Conservation (phyloP, 768 basidiomycete species). For the Naganishia vaughanmartiniae region DNA sequence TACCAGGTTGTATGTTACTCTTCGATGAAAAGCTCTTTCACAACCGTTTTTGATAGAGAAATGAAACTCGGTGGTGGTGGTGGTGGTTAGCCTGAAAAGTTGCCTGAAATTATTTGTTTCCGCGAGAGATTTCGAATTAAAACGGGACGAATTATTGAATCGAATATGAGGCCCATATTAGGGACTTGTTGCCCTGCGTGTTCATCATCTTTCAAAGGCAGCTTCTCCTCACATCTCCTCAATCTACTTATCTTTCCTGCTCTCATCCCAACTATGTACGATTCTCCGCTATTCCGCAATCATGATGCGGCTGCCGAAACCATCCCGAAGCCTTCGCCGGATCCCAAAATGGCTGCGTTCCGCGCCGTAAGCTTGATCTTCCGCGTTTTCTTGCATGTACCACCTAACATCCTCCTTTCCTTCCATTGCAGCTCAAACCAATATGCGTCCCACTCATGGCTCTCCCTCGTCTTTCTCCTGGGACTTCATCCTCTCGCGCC, state of each 20-base stretch:
- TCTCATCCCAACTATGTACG: background rate
- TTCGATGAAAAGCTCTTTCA: too few relatives aligned
- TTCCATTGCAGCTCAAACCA: constrained; percentile 58
- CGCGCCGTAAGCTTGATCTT: background rate
- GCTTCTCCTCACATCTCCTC: background rate
- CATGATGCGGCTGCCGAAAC: background rate
- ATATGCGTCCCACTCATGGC: constrained; percentile 78
- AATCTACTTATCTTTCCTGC: background rate
- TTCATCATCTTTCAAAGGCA: background rate
- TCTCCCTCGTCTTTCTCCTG: constrained; percentile 63
- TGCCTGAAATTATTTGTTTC: too few relatives aligned
- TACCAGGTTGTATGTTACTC: background rate
- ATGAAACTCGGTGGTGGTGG: too few relatives aligned
- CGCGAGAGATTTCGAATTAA: too few relatives aligned
- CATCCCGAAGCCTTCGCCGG: background rate
- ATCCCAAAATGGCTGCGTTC: background rate
- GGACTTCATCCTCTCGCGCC: constrained; percentile 56
- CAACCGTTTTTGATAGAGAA: too few relatives aligned
- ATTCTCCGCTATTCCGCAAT: background rate
- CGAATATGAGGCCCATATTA: too few relatives aligned
- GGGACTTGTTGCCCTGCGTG: too few relatives aligned
- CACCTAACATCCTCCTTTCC: background rate
- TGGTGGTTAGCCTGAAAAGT: too few relatives aligned
- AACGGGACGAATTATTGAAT: too few relatives aligned
- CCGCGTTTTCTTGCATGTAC: background rate